Conservation (phyloP, 176 grass and related monocot species). For the Aegilops umbellulata region DNA sequence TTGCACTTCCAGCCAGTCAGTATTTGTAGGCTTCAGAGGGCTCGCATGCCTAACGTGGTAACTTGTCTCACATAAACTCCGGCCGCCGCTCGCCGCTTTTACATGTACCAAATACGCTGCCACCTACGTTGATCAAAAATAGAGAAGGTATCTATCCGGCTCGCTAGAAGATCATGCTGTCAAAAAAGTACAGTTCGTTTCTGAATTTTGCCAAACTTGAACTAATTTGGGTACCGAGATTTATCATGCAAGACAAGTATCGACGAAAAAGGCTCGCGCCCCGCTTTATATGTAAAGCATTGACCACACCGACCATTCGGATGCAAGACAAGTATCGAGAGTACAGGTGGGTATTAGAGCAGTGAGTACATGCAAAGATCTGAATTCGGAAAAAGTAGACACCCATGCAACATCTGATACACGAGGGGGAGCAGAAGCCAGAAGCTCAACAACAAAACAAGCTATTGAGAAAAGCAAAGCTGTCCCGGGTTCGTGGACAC, state of each 20-base stretch:
- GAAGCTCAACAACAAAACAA: background rate
- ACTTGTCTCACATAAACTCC: conserved; percentile 39
- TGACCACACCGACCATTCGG: no score
- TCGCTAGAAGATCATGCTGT: background rate
- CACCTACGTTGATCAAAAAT: background rate
- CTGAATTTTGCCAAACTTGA: no score
- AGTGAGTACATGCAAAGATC: no score
- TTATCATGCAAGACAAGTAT: no score
- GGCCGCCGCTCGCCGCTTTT: conserved; percentile 29
- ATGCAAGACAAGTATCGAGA: no score
- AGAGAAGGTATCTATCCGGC: background rate
- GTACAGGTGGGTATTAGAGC: no score
- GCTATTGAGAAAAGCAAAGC: background rate
- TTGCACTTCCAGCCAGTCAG: conserved; percentile 21
- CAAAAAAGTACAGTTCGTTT: no score
- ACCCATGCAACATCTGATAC: conserved; percentile 21
- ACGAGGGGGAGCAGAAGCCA: conserved; percentile 1
- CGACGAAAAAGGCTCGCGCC: no score
- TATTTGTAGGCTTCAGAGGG: conserved; percentile 52
- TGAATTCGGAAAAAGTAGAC: no score
- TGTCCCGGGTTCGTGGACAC: conserved; percentile 42
- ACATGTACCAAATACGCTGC: conserved; percentile 30
- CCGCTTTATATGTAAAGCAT: no score
- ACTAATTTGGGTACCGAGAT: no score
- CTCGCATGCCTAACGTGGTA: background rate